Percentiles rank a stretch among this genome's conserved stretches.
Evolutionary conservation across 257 asterid species (phyloP).

Genomic region (Plantago major): DNA sequence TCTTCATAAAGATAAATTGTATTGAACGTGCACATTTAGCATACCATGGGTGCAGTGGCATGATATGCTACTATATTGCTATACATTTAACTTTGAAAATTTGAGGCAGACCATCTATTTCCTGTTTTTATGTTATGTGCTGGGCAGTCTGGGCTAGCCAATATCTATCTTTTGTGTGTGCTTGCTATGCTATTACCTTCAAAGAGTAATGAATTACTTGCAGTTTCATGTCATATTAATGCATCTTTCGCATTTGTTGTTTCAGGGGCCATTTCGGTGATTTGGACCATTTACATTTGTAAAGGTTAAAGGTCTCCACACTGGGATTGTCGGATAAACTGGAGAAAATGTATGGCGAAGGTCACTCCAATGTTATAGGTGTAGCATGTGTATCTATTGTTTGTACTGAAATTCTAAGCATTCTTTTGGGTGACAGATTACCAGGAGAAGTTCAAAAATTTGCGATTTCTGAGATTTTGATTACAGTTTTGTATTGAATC

Average conservation of each 20-base stretch:
- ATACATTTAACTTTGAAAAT: no score
- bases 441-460: background rate
- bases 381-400: conserved; percentile 34
- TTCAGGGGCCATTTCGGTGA: conserved; percentile 16
- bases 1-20: no score
- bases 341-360: conserved; percentile 19
- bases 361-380: conserved; percentile 14
- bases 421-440: conserved; percentile 10
- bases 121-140: no score
- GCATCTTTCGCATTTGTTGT: background rate
- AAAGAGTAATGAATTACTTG: background rate
- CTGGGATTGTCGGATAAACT: conserved; percentile 8
- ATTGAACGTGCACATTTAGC: no score
- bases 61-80: background rate
- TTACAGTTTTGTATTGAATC: no score
- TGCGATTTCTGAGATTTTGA: conserved; percentile 18
- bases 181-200: background rate
- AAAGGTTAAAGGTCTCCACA: conserved; percentile 8
- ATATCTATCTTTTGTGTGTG: no score
- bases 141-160: no score
- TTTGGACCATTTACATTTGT: background rate
- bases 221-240: background rate
- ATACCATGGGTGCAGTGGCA: background rate
- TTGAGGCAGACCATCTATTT: no score
- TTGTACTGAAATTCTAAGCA: conserved; percentile 18